phyloP scores from a whole-genome alignment of 306 rosid species.

The Trifolium fragiferum region DNA sequence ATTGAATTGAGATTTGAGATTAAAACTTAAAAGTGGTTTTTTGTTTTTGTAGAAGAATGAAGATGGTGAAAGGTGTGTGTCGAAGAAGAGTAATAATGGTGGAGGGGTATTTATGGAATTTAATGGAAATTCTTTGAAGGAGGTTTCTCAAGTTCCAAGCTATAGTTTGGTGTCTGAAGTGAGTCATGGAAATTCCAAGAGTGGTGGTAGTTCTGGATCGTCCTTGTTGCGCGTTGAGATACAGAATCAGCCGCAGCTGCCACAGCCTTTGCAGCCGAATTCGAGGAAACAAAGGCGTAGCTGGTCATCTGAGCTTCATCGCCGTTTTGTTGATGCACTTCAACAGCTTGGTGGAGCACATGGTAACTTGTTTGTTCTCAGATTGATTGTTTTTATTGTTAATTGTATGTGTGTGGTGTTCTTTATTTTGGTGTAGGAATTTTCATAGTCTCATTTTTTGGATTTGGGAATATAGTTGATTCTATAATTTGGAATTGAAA shows the following conservation, averaged over 20 bases:
- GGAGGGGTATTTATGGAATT: slow-evolving; percentile 57
- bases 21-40: not conserved
- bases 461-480: not conserved
- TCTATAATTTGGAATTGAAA: slow-evolving; percentile 24
- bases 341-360: slow-evolving; percentile 89
- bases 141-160: slow-evolving; percentile 55
- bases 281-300: slow-evolving; percentile 79
- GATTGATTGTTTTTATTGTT: not conserved
- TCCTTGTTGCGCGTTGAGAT: slow-evolving; percentile 53
- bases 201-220: slow-evolving; percentile 51
- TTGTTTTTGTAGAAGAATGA: slow-evolving; percentile 52
- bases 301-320: slow-evolving; percentile 91
- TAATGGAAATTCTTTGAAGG: slow-evolving; percentile 51
- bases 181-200: slow-evolving; percentile 46
- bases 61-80: slow-evolving; percentile 57
- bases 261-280: slow-evolving; percentile 48
- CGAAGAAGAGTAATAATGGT: slow-evolving; percentile 32
- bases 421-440: not conserved
- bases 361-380: slow-evolving; percentile 45
- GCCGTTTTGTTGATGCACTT: slow-evolving; percentile 75
- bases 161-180: slow-evolving; percentile 58
- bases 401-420: not conserved
- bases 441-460: not conserved
- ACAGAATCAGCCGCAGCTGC: slow-evolving; percentile 47
- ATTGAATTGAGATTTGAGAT: not conserved